Percentiles rank a stretch among this genome's conserved stretches.
Evolutionary conservation across 2,329 filamentous ascomycete species (phyloP).

Genomic region (Claviceps lovelessii): DNA sequence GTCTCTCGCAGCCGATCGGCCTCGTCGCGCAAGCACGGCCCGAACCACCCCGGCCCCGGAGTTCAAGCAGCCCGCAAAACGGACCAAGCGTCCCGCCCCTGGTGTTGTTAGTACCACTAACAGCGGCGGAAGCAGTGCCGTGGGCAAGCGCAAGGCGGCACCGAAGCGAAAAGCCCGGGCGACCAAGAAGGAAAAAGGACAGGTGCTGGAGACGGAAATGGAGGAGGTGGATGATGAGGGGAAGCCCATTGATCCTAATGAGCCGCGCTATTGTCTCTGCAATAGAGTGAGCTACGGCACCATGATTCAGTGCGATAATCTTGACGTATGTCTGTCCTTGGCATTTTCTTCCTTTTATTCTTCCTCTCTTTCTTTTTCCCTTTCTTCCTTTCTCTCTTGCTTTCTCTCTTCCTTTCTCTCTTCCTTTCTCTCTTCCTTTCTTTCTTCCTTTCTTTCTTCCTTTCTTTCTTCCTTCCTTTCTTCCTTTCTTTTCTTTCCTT

Average conservation of each 20-base stretch:
- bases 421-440: no score
- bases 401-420: no score
- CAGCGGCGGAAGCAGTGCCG: slow-evolving; percentile 48
- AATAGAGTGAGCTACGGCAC: slow-evolving; percentile 67
- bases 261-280: slow-evolving; percentile 65
- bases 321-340: slow-evolving; percentile 42
- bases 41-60: slow-evolving; percentile 44
- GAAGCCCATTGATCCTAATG: slow-evolving; percentile 58
- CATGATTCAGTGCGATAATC: slow-evolving; percentile 74
- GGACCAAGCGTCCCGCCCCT: slow-evolving; percentile 56
- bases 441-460: no score
- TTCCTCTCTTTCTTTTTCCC: neutral
- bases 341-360: neutral
- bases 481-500: no score
- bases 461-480: no score
- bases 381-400: no score
- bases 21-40: slow-evolving; percentile 41
- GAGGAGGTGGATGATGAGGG: slow-evolving; percentile 55
- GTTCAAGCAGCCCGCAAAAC: slow-evolving; percentile 30
- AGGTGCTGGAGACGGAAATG: slow-evolving; percentile 27
- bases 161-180: slow-evolving; percentile 48
- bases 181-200: slow-evolving; percentile 33
- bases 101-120: slow-evolving; percentile 53
- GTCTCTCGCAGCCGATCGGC: slow-evolving; percentile 36
- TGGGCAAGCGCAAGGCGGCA: slow-evolving; percentile 57